A percentile compares a stretch with the other conserved stretches of the same genome.
Conservation (phyloP, 768 basidiomycete genomes). For the Amanita jacksonii region DNA sequence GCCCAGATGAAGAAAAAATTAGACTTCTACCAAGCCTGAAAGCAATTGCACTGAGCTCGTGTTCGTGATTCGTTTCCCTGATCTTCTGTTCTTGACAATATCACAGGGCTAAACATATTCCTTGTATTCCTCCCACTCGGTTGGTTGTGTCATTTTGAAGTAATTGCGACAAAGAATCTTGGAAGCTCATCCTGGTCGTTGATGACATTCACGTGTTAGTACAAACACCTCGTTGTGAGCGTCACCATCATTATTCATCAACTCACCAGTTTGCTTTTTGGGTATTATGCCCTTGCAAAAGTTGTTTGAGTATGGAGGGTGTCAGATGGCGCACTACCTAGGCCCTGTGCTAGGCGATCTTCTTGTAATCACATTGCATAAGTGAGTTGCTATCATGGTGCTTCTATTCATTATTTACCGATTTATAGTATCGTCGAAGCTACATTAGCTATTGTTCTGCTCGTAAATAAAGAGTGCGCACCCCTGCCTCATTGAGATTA, state of each 20-base stretch:
- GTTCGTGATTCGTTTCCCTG: constrained; percentile 22
- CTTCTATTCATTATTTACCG: neutral
- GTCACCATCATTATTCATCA: constrained; percentile 3
- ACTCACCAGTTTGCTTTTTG: constrained; percentile 46
- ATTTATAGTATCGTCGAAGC: constrained; percentile 56
- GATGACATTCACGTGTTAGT: constrained; percentile 37
- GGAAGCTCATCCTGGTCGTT: constrained; percentile 20
- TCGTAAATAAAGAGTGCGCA: constrained; percentile 66
- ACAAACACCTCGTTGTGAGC: neutral
- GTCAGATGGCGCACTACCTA: constrained; percentile 45
- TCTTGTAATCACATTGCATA: constrained; percentile 55
- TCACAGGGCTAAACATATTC: constrained; percentile 48
- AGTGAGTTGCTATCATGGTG: constrained; percentile 30
- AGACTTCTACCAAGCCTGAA: constrained; percentile 34
- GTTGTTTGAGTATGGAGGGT: constrained; percentile 56
- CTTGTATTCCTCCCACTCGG: constrained; percentile 49
- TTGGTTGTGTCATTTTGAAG: constrained; percentile 47
- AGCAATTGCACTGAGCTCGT: constrained; percentile 42
- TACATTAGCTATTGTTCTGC: constrained; percentile 57
- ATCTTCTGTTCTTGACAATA: constrained; percentile 1
- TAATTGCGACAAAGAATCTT: too few species aligned
- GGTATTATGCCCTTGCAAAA: constrained; percentile 58
- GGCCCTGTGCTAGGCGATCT: constrained; percentile 61
- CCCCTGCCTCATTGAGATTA: neutral
- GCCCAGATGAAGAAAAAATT: constrained; percentile 35